Percentiles rank a stretch among this genome's conserved stretches.
These are phyloP conservation scores for Aegilops longissima DNA, from an alignment of 176 grass and related monocot species.

Conservation along the genomic window DNA sequence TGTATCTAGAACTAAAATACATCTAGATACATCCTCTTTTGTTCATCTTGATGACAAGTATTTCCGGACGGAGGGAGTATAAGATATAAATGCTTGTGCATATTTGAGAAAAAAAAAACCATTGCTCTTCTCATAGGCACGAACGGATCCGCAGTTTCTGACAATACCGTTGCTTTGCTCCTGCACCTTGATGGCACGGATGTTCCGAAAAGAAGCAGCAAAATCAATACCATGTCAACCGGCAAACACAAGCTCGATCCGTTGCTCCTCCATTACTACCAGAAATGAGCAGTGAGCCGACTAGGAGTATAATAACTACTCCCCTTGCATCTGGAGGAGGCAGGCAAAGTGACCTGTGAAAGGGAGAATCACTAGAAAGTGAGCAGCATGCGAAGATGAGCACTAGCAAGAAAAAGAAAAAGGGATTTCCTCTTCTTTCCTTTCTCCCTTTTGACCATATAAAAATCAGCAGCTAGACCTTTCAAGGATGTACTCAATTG, in stretches of 20 bases:
- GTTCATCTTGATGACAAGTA: no score
- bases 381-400: constrained; percentile 20
- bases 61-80: no score
- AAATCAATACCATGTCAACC: neutral
- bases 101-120: neutral
- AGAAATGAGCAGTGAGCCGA: neutral
- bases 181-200: neutral
- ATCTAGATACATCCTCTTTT: no score
- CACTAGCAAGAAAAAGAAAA: constrained; percentile 9
- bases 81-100: no score
- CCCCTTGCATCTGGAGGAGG: neutral
- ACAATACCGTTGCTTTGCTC: neutral
- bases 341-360: neutral
- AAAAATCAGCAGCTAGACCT: neutral
- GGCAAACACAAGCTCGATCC: neutral
- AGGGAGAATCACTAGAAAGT: constrained; percentile 1
- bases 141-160: neutral
- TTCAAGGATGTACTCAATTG: constrained; percentile 12
- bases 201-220: neutral
- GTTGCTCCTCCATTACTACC: neutral
- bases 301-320: neutral
- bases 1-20: no score
- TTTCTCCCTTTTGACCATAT: constrained; percentile 32
- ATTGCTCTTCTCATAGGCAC: neutral
- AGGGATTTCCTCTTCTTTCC: neutral